phyloP scores from a whole-genome alignment of 192 early-diverging fungal species.

The Entomortierella beljakovae region DNA sequence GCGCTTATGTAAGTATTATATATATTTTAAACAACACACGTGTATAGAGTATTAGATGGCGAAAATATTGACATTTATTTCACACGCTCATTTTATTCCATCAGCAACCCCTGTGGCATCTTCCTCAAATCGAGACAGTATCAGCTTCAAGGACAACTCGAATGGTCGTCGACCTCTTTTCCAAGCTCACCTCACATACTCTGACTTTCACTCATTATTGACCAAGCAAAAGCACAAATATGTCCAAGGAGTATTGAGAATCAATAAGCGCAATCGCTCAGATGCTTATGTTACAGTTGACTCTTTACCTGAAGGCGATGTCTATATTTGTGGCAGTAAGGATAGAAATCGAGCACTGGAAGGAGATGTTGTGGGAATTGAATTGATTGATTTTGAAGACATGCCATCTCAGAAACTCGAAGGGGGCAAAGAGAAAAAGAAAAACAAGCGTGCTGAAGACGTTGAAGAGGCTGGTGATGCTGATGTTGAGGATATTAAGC shows the following conservation, averaged over 20 bases:
- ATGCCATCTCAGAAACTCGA: slow-evolving; percentile 69
- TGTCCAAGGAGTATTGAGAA: slow-evolving; percentile 81
- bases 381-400: slow-evolving; percentile 78
- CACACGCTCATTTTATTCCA: not conserved
- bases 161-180: slow-evolving; percentile 70
- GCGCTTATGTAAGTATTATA: slow-evolving; percentile 35
- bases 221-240: slow-evolving; percentile 63
- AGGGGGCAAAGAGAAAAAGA: slow-evolving; percentile 70
- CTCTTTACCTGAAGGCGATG: slow-evolving; percentile 74
- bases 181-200: slow-evolving; percentile 67
- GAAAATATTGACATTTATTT: not conserved
- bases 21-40: too few species aligned
- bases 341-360: slow-evolving; percentile 87
- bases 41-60: too few species aligned
- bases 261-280: slow-evolving; percentile 86
- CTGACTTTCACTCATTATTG: slow-evolving; percentile 62
- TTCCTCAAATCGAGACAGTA: slow-evolving; percentile 58
- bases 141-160: slow-evolving; percentile 62
- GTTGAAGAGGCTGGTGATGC: slow-evolving; percentile 67
- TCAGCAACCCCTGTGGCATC: slow-evolving; percentile 53
- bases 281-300: slow-evolving; percentile 94
- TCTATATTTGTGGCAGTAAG: slow-evolving; percentile 80
- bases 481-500: slow-evolving; percentile 66
- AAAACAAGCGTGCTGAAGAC: slow-evolving; percentile 63
- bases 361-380: slow-evolving; percentile 83